Percentiles rank a stretch among this genome's conserved stretches.
Conservation (phyloP, 495 filamentous ascomycete genomes). For the Oidiodendron maius region DNA sequence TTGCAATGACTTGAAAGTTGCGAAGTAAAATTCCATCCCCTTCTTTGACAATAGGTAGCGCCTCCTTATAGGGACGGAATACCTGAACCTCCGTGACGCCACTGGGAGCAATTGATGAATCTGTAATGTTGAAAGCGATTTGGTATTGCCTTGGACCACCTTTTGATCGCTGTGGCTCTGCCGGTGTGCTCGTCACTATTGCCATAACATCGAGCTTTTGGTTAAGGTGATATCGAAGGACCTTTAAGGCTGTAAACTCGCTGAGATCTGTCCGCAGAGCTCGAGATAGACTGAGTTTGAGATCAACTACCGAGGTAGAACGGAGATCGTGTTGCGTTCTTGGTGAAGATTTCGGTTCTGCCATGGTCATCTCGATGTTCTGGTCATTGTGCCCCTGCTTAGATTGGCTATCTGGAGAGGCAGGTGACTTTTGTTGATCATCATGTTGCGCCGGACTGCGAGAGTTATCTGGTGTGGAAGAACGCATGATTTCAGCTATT, state of each 20-base stretch:
- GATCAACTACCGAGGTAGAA: constrained; percentile 8
- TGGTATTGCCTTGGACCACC: constrained; percentile 64
- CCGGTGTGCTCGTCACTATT: constrained; percentile 51
- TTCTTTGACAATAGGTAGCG: constrained; percentile 58
- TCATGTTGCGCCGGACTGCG: background rate
- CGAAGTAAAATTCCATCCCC: constrained; percentile 77
- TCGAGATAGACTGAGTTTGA: constrained; percentile 21
- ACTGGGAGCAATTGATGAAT: constrained; percentile 47
- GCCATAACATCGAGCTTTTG: constrained; percentile 60
- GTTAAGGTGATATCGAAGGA: constrained; percentile 49
- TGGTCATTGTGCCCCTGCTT: constrained; percentile 18
- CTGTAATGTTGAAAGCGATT: constrained; percentile 63
- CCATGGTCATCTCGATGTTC: constrained; percentile 17
- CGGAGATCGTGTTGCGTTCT: constrained; percentile 16
- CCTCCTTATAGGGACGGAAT: constrained; percentile 65
- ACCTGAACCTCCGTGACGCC: constrained; percentile 56
- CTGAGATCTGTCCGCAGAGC: constrained; percentile 54
- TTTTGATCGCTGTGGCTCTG: constrained; percentile 52
- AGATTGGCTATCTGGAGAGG: constrained; percentile 7
- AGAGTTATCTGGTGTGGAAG: constrained; percentile 1
- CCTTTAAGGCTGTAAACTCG: constrained; percentile 64
- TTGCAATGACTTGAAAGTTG: constrained; percentile 60
- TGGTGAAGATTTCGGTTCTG: constrained; percentile 15
- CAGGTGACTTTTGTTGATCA: constrained; percentile 5
- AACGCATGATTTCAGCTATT: background rate